A percentile compares a stretch with the other conserved stretches of the same genome.
Conservation (phyloP, 495 filamentous ascomycete genomes). For the Xanthoparmelia taractica region DNA sequence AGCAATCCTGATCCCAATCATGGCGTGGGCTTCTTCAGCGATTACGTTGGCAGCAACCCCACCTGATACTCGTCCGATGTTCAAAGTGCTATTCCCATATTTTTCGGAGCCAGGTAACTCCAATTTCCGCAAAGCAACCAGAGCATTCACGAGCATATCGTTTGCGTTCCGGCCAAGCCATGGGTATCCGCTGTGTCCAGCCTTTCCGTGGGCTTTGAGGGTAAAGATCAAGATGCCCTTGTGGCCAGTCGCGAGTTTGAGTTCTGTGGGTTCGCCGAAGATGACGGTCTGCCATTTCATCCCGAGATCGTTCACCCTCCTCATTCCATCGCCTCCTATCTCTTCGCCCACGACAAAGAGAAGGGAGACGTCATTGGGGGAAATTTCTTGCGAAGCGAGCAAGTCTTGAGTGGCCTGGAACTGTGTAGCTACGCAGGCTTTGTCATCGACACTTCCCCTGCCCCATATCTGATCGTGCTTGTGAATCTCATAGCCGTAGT, state of each 20-base stretch:
- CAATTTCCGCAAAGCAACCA: slow-evolving; percentile 54
- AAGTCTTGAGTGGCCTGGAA: slow-evolving; percentile 60
- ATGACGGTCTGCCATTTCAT: slow-evolving; percentile 59
- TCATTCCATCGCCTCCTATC: slow-evolving; percentile 77
- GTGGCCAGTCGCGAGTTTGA: slow-evolving; percentile 78
- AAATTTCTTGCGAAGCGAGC: slow-evolving; percentile 36
- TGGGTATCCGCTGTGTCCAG: slow-evolving; percentile 85
- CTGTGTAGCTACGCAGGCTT: slow-evolving; percentile 77
- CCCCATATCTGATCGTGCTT: slow-evolving; percentile 53
- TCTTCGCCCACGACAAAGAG: slow-evolving; percentile 92
- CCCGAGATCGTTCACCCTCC: slow-evolving; percentile 44
- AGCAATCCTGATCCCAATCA: slow-evolving; percentile 65
- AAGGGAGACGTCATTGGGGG: slow-evolving; percentile 49
- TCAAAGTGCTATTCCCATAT: slow-evolving; percentile 80
- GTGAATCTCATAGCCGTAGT: slow-evolving; percentile 47
- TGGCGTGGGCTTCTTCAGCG: slow-evolving; percentile 59
- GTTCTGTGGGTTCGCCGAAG: slow-evolving; percentile 86
- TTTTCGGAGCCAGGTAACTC: slow-evolving; percentile 62
- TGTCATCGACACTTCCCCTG: slow-evolving; percentile 83
- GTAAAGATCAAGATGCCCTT: slow-evolving; percentile 68
- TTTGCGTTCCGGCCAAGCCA: slow-evolving; percentile 76
- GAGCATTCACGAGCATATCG: slow-evolving; percentile 59
- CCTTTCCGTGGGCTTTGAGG: slow-evolving; percentile 61
- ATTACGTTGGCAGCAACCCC: slow-evolving; percentile 89
- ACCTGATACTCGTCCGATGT: slow-evolving; percentile 68